Base-by-base conservation (phyloP, 805 yeast species). In the Candida berthetii region DNA sequence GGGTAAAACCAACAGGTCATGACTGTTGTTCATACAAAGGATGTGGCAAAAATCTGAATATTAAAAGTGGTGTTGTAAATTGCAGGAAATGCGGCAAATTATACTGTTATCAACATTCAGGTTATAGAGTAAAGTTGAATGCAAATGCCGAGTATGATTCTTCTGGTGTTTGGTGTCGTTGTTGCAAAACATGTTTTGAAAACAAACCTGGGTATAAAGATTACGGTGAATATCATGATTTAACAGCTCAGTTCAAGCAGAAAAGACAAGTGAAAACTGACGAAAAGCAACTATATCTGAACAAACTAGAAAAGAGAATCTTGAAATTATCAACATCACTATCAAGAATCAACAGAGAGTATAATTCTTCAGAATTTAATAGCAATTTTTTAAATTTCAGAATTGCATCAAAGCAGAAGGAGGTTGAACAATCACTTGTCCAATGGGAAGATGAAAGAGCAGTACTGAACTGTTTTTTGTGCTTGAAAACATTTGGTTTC, bases 81-180 rank as follows among this genome's bases (percentile, higher is more conserved):
- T 86, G 96, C 60, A 64, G 91, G 19, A 75, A 74, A 48, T 89
- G 96, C 62, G 96, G 96, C 0, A 54, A 66, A 20, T 57, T 88
- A 15, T 86, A 62, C 54, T 88, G 96, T 57, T 72, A 72, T 44
- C 60, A 57, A 24, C 96, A 89, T 61, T 68, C 88, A 3, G 28
- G 36, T 8, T 79, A 68, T 49, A 66, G 71, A 40, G 69, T 78
- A 36, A 75, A 71, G 50, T 61, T 88, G 15, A 60, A 73, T 45
- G 50, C 58, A n/a, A 50, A 62, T 2, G 78, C 82, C 0, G 49
- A 64, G 9, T 74, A 74, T 45, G 76, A 72, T 43, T 65, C 74
- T 0, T 41, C 45, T 0, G 91, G 93, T 0, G 58, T 67, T n/a
- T 83, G 90, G 91, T 65, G 78, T 40, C 65, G 82, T 27, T 82